Evolutionary conservation across 805 yeast species (phyloP).

Genomic region (Candida broadrunensis): DNA sequence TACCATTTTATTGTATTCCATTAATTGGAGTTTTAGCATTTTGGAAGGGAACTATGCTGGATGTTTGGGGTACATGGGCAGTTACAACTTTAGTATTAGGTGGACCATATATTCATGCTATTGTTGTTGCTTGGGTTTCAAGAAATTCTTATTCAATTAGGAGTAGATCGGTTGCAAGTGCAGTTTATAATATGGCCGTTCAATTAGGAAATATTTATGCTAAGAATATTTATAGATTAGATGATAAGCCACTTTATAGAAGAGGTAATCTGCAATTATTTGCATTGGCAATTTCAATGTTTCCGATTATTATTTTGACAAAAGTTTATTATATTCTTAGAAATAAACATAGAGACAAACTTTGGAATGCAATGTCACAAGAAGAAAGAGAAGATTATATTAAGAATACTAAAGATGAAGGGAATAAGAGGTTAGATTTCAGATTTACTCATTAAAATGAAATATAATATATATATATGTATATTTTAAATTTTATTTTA

Average conservation of each 20-base stretch:
- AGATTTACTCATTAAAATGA: slow-evolving; percentile 25
- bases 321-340: slow-evolving; percentile 37
- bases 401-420: slow-evolving; percentile 45
- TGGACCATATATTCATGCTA: slow-evolving; percentile 20
- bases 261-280: slow-evolving; percentile 49
- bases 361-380: slow-evolving; percentile 48
- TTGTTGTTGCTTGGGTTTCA: slow-evolving; percentile 49
- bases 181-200: slow-evolving; percentile 59
- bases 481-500: not conserved
- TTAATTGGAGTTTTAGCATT: slow-evolving; percentile 29
- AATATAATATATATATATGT: not conserved
- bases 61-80: slow-evolving; percentile 41
- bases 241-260: slow-evolving; percentile 57
- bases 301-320: slow-evolving; percentile 21
- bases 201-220: slow-evolving; percentile 57
- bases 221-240: slow-evolving; percentile 52
- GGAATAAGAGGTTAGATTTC: slow-evolving; percentile 56
- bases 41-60: not conserved
- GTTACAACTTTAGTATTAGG: slow-evolving; percentile 21
- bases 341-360: slow-evolving; percentile 39
- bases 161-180: slow-evolving; percentile 59
- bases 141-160: slow-evolving; percentile 58
- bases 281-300: slow-evolving; percentile 28
- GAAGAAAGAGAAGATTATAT: slow-evolving; percentile 51
- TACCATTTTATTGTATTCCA: slow-evolving; percentile 30